Evolutionary conservation across 768 basidiomycete genomes (phyloP).

Genomic region (Gymnopilus dilepis): DNA sequence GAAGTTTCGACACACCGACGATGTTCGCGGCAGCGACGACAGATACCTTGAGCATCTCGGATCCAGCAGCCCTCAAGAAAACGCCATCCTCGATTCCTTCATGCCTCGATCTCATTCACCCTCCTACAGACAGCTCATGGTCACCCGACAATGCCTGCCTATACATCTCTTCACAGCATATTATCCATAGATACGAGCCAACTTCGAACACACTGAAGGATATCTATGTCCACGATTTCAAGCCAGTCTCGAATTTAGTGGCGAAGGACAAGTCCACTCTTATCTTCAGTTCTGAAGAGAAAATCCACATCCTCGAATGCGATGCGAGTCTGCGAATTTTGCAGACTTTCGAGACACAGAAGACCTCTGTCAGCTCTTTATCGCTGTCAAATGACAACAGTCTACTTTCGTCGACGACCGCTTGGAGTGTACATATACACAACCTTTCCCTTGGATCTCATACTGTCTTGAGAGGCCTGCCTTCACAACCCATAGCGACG

Average conservation of each 20-base stretch:
- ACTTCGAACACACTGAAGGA: constrained; percentile 48
- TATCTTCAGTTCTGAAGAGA: constrained; percentile 51
- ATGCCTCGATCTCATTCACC: constrained; percentile 39
- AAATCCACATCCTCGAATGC: constrained; percentile 57
- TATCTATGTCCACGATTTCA: constrained; percentile 42
- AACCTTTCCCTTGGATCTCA: constrained; percentile 61
- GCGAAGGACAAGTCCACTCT: constrained; percentile 45
- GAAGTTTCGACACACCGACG: constrained; percentile 3
- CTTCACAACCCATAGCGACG: constrained; percentile 44
- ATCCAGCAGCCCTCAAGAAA: constrained; percentile 52
- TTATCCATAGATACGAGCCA: constrained; percentile 60
- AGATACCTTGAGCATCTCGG: constrained; percentile 51
- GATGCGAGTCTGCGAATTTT: constrained; percentile 42
- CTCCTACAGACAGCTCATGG: constrained; percentile 55
- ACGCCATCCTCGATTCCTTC: constrained; percentile 45
- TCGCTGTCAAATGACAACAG: constrained; percentile 63
- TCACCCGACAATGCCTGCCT: constrained; percentile 58
- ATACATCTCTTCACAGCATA: constrained; percentile 53
- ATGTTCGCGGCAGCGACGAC: constrained; percentile 65
- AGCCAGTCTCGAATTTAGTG: constrained; percentile 37
- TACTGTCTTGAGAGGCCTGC: constrained; percentile 59
- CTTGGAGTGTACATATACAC: constrained; percentile 59
- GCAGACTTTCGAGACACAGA: constrained; percentile 59
- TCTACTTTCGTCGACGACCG: constrained; percentile 62
- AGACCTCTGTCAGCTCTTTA: constrained; percentile 52